Conservation (phyloP, 108 stramenopile species). For the Nitzschia sp. region DNA sequence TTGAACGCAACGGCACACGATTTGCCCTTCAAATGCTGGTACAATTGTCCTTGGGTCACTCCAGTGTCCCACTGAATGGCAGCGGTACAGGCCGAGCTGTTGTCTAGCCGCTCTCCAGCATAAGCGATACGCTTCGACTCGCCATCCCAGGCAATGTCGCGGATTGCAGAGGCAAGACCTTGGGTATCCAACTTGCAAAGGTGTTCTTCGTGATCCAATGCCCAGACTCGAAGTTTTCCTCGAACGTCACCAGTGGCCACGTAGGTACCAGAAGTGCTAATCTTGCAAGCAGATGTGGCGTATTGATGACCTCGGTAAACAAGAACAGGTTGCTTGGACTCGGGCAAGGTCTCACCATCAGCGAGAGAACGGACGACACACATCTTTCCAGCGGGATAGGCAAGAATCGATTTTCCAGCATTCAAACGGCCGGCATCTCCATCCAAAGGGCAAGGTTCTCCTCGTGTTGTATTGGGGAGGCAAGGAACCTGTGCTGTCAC, state of each 20-base stretch:
- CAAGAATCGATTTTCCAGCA: constrained; percentile 50
- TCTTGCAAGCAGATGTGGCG: constrained; percentile 58
- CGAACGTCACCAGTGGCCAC: constrained; percentile 82
- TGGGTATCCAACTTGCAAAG: constrained; percentile 68
- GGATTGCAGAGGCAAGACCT: constrained; percentile 54
- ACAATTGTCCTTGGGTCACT: constrained; percentile 62
- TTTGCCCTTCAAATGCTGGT: constrained; percentile 63
- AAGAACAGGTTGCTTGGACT: constrained; percentile 45
- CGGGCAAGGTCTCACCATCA: constrained; percentile 30
- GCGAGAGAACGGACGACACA: constrained; percentile 60
- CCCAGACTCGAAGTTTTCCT: constrained; percentile 91
- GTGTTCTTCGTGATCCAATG: constrained; percentile 92
- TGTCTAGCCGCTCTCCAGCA: constrained; percentile 42
- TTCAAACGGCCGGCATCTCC: constrained; percentile 63
- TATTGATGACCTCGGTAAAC: constrained; percentile 91
- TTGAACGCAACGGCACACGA: constrained; percentile 66
- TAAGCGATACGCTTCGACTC: constrained; percentile 86
- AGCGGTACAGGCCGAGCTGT: constrained; percentile 38
- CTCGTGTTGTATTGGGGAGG: constrained; percentile 65
- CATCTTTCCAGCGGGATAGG: constrained; percentile 58
- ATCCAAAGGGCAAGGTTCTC: constrained; percentile 65
- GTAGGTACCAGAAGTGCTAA: constrained; percentile 87
- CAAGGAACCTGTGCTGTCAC: constrained; percentile 54
- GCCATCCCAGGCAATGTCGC: constrained; percentile 92
- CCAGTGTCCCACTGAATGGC: constrained; percentile 67